phyloP scores from a whole-genome alignment of 306 rosid genomes.

The Dryas alaskensis region DNA sequence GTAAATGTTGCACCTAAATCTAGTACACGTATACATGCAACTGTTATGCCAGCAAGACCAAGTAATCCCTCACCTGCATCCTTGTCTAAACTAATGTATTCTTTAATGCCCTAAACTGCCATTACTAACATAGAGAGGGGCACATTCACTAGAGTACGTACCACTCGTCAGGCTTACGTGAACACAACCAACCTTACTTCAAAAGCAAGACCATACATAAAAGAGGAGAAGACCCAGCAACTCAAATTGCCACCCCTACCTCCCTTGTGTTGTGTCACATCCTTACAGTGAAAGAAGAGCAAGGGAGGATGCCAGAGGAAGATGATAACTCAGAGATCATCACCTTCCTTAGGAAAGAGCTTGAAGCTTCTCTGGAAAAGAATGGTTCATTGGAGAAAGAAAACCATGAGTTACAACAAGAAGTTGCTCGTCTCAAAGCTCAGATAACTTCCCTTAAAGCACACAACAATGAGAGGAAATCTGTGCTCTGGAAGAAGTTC shows the following conservation, averaged over 20 bases:
- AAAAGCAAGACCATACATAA: slow-evolving; percentile 44
- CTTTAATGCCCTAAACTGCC: slow-evolving; percentile 32
- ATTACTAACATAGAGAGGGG: slow-evolving; percentile 31
- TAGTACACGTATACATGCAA: slow-evolving; percentile 39
- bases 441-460: slow-evolving; percentile 68
- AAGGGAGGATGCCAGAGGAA: slow-evolving; percentile 41
- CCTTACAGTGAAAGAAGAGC: slow-evolving; percentile 27
- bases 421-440: slow-evolving; percentile 56
- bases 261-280: slow-evolving; percentile 16
- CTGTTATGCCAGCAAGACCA: slow-evolving; percentile 38
- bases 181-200: slow-evolving; percentile 50
- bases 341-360: slow-evolving; percentile 43
- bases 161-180: slow-evolving; percentile 21
- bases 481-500: slow-evolving; percentile 82
- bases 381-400: slow-evolving; percentile 59
- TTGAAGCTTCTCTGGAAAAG: slow-evolving; percentile 51
- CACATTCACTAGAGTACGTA: slow-evolving; percentile 13
- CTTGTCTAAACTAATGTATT: slow-evolving; percentile 25
- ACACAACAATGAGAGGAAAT: slow-evolving; percentile 65
- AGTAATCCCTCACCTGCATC: slow-evolving; percentile 39
- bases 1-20: slow-evolving; percentile 60
- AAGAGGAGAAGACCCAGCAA: slow-evolving; percentile 22
- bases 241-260: slow-evolving; percentile 23
- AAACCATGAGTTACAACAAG: slow-evolving; percentile 69
- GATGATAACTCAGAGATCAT: slow-evolving; percentile 49